phyloP scores from a whole-genome alignment of 2,329 filamentous ascomycete species.

The Aspergillus piperis region DNA sequence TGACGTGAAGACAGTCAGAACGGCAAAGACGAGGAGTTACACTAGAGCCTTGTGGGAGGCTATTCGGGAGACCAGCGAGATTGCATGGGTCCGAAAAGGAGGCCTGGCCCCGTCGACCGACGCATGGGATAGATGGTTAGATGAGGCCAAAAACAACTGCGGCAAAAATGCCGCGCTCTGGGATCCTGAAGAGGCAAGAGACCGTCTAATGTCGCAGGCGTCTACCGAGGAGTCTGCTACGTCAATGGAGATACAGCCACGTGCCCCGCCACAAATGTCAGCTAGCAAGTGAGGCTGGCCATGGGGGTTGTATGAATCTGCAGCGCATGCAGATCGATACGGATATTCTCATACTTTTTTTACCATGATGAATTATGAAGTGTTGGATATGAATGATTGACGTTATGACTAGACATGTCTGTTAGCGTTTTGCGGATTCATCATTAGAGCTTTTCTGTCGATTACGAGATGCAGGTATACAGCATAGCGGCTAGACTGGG shows the following conservation, averaged over 20 bases:
- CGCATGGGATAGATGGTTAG: slow-evolving; percentile 58
- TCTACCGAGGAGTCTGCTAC: background rate
- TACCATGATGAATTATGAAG: too few relatives aligned
- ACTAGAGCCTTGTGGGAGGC: slow-evolving; percentile 62
- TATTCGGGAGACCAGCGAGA: slow-evolving; percentile 56
- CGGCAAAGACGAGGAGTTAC: slow-evolving; percentile 40
- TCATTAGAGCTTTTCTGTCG: too few relatives aligned
- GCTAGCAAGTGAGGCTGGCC: background rate
- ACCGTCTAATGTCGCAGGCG: background rate
- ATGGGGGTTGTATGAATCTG: too few relatives aligned
- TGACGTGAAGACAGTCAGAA: slow-evolving; percentile 33
- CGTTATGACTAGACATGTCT: too few relatives aligned
- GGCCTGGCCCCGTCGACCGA: slow-evolving; percentile 56
- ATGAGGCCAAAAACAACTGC: slow-evolving; percentile 20
- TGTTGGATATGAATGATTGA: too few relatives aligned
- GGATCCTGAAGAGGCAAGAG: background rate
- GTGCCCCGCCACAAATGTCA: background rate
- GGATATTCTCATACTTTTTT: too few relatives aligned
- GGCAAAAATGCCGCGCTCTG: background rate
- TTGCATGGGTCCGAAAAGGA: slow-evolving; percentile 56
- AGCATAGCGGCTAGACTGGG: too few relatives aligned
- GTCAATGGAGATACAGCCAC: background rate
- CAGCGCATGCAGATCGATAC: too few relatives aligned
- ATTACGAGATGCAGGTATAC: too few relatives aligned
- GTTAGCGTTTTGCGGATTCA: too few relatives aligned